Percentiles rank a stretch among this genome's conserved stretches.
Conservation (phyloP, 345 rosid genomes). For the Psidium guajava region DNA sequence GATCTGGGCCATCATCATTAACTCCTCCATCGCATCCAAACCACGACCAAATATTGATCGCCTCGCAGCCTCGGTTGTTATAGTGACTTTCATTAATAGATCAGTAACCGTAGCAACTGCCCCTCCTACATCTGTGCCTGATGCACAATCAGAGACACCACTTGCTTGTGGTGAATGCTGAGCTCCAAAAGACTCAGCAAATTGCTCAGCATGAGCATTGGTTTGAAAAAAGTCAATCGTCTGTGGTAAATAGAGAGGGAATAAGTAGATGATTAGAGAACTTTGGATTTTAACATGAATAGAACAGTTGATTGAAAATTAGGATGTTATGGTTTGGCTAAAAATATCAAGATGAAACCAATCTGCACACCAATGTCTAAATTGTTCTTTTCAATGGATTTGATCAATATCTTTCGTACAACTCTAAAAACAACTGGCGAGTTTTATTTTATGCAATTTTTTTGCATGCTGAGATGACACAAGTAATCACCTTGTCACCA, state of each 20-base stretch:
- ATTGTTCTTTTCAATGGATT: neutral
- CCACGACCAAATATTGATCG: neutral
- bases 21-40: constrained; percentile 1
- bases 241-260: neutral
- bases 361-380: neutral
- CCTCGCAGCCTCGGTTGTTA: neutral
- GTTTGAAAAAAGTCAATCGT: neutral
- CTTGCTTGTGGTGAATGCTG: neutral
- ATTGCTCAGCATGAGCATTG: neutral
- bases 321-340: neutral
- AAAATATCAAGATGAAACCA: neutral
- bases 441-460: neutral
- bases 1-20: neutral
- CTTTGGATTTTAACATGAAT: neutral
- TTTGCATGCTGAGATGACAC: neutral
- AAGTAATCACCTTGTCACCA: neutral
- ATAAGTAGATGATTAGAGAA: neutral
- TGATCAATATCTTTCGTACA: neutral
- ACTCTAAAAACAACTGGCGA: neutral
- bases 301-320: neutral
- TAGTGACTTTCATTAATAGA: neutral
- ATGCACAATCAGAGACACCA: neutral
- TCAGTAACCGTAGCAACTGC: neutral
- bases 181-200: neutral
- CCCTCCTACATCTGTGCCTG: neutral